Percentiles rank a stretch among this genome's conserved stretches.
Conservation (phyloP, 2,329 filamentous ascomycete genomes). For the Talaromyces funiculosus region DNA sequence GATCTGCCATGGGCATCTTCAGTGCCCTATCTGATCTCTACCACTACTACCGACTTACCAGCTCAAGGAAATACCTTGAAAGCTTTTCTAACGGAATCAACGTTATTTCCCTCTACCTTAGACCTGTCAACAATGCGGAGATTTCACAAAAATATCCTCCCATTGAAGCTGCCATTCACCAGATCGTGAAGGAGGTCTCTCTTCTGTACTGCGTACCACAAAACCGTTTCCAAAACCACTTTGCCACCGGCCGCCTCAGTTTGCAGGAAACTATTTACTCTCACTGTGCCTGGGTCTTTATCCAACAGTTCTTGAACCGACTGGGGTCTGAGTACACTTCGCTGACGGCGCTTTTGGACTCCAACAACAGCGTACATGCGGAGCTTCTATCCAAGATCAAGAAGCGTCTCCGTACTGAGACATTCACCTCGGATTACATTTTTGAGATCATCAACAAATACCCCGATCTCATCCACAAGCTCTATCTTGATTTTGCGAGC, state of each 20-base stretch:
- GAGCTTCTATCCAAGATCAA: slow-evolving; percentile 91
- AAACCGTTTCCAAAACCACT: slow-evolving; percentile 89
- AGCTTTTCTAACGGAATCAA: slow-evolving; percentile 99
- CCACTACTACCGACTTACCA: slow-evolving; percentile 97
- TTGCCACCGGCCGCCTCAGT: slow-evolving; percentile 78
- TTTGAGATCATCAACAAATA: slow-evolving; percentile 93
- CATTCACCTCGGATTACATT: slow-evolving; percentile 97
- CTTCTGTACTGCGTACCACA: slow-evolving; percentile 96
- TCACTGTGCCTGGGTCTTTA: slow-evolving; percentile 95
- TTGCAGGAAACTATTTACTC: slow-evolving; percentile 96
- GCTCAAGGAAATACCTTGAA: slow-evolving; percentile 94
- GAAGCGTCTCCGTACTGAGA: slow-evolving; percentile 89
- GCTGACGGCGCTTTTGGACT: slow-evolving; percentile 71
- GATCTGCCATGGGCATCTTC: slow-evolving; percentile 88
- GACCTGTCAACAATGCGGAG: slow-evolving; percentile 59
- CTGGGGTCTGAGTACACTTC: slow-evolving; percentile 88
- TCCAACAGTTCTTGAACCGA: slow-evolving; percentile 96
- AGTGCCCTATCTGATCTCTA: slow-evolving; percentile 93
- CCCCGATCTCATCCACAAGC: slow-evolving; percentile 74
- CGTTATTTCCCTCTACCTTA: slow-evolving; percentile 91
- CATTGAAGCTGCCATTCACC: slow-evolving; percentile 90
- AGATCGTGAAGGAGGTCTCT: slow-evolving; percentile 98
- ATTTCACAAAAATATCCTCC: slow-evolving; percentile 60
- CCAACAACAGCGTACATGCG: slow-evolving; percentile 75
- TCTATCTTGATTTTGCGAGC: slow-evolving; percentile 89